phyloP scores from a whole-genome alignment of 495 filamentous ascomycete genomes.

The Aspergillus cristatus region DNA sequence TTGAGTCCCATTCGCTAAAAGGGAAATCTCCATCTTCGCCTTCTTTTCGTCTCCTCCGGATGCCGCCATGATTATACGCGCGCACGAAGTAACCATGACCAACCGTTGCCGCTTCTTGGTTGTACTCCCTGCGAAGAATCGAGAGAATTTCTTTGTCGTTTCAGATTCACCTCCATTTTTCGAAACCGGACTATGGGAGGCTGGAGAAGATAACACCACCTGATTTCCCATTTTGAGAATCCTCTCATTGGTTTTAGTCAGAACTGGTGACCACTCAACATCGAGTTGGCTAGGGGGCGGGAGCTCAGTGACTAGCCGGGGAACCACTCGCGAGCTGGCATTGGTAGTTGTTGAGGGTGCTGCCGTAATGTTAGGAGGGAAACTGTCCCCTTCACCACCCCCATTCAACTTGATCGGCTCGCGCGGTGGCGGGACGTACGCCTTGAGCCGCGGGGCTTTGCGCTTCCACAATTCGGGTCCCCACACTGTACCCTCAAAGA shows the following conservation, averaged over 20 bases:
- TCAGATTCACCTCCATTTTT: conserved; percentile 54
- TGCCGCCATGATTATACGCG: conserved; percentile 81
- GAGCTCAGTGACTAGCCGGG: conserved; percentile 87
- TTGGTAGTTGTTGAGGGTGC: conserved; percentile 32
- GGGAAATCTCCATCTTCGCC: conserved; percentile 78
- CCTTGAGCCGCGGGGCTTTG: conserved; percentile 81
- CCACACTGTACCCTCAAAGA: conserved; percentile 87
- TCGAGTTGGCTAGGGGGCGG: conserved; percentile 94
- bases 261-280: conserved; percentile 97
- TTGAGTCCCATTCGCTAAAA: conserved; percentile 59
- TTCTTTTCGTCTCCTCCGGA: conserved; percentile 94
- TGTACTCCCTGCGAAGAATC: conserved; percentile 82
- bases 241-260: conserved; percentile 83
- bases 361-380: conserved; percentile 41
- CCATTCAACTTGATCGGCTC: conserved; percentile 83
- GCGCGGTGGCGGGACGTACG: conserved; percentile 70
- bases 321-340: conserved; percentile 47
- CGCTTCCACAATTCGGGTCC: conserved; percentile 81
- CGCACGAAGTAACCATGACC: conserved; percentile 92
- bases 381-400: conserved; percentile 26
- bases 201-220: conserved; percentile 67
- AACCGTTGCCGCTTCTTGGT: conserved; percentile 89
- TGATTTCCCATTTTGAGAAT: conserved; percentile 92
- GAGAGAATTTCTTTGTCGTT: conserved; percentile 72
- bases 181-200: conserved; percentile 56